Percentiles rank a stretch among this genome's conserved stretches.
phyloP scores from a whole-genome alignment of 192 early-diverging fungal species.

The Coemansia aciculifera region DNA sequence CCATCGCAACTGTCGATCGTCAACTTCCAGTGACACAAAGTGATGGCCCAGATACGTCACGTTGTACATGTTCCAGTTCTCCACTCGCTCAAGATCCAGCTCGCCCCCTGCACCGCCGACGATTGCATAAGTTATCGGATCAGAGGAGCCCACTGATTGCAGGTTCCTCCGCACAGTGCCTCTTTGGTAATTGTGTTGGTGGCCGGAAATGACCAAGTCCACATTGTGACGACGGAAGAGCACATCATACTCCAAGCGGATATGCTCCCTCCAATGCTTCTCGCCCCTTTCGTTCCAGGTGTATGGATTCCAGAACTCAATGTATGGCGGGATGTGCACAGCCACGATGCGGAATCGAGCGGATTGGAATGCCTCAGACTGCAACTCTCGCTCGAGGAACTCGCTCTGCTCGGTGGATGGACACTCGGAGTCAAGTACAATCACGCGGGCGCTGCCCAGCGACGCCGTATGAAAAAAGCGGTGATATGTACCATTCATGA shows the following conservation, averaged over 20 bases:
- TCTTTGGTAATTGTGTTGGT: slow-evolving; percentile 79
- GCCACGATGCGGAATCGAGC: slow-evolving; percentile 66
- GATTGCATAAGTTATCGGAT: slow-evolving; percentile 61
- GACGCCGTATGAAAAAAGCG: slow-evolving; percentile 45
- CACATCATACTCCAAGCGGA: slow-evolving; percentile 64
- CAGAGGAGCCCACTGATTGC: slow-evolving; percentile 33
- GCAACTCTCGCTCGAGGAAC: slow-evolving; percentile 63
- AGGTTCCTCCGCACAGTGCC: slow-evolving; percentile 22
- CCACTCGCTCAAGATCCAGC: slow-evolving; percentile 63
- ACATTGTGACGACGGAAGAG: slow-evolving; percentile 67
- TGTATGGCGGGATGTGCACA: slow-evolving; percentile 73
- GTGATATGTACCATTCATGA: slow-evolving; percentile 35
- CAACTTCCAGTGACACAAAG: slow-evolving; percentile 55
- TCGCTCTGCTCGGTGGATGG: slow-evolving; percentile 61
- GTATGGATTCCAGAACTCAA: slow-evolving; percentile 74
- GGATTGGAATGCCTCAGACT: slow-evolving; percentile 53
- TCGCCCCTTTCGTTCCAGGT: slow-evolving; percentile 67
- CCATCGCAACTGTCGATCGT: slow-evolving; percentile 24
- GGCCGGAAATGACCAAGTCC: slow-evolving; percentile 74
- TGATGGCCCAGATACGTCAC: slow-evolving; percentile 53
- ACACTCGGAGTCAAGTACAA: slow-evolving; percentile 70
- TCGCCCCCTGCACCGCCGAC: slow-evolving; percentile 73
- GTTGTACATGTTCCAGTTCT: slow-evolving; percentile 66
- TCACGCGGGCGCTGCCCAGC: slow-evolving; percentile 63
- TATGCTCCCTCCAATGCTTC: slow-evolving; percentile 70